phyloP scores from a whole-genome alignment of 352 stramenopile genomes.

The Globisporangium carolinianum region DNA sequence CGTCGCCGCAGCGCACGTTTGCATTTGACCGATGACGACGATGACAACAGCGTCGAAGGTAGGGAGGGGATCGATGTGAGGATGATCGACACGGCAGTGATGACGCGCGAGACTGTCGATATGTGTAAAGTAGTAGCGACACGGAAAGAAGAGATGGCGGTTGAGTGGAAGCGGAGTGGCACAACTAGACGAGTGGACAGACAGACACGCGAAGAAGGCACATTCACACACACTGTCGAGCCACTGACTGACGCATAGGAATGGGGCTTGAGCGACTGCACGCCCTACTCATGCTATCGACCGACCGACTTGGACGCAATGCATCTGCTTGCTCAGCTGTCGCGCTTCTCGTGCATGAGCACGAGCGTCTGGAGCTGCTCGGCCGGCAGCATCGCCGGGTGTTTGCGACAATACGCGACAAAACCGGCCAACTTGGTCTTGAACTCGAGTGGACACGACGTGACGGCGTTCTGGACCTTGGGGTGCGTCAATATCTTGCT shows the following conservation, averaged over 20 bases:
- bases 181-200: too few relatives aligned
- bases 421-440: slow-evolving; percentile 72
- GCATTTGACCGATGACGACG: slow-evolving; percentile 3
- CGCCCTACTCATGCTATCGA: too few relatives aligned
- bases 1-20: neutral
- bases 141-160: too few relatives aligned
- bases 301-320: neutral
- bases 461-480: slow-evolving; percentile 80
- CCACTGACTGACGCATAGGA: too few relatives aligned
- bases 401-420: slow-evolving; percentile 62
- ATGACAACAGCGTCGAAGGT: too few relatives aligned
- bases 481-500: slow-evolving; percentile 75
- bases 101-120: too few relatives aligned
- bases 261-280: too few relatives aligned
- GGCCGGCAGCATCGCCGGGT: slow-evolving; percentile 38
- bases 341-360: slow-evolving; percentile 33
- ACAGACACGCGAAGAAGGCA: too few relatives aligned
- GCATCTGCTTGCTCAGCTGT: neutral
- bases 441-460: slow-evolving; percentile 68
- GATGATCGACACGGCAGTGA: too few relatives aligned
- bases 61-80: too few relatives aligned
- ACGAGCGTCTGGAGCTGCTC: slow-evolving; percentile 62
- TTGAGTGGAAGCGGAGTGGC: too few relatives aligned
- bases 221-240: neutral
- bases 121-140: too few relatives aligned